These are phyloP conservation scores for Bretziella fagacearum DNA, from an alignment of 2,329 filamentous ascomycete genomes.

Conservation along the genomic window DNA sequence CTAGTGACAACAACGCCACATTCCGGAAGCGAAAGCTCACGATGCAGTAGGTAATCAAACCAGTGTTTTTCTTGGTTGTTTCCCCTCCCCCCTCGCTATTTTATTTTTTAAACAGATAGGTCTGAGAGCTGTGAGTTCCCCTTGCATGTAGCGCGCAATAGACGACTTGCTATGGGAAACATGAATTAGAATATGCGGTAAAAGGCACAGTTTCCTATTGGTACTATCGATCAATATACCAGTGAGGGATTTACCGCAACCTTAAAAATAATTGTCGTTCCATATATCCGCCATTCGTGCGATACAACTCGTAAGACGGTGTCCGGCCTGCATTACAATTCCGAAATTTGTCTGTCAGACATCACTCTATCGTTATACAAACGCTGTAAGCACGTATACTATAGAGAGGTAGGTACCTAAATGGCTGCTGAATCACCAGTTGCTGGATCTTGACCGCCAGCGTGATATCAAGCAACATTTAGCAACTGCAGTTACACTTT, in stretches of 20 bases:
- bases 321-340: neutral
- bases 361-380: no score
- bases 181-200: neutral
- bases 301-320: neutral
- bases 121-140: neutral
- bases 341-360: no score
- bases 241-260: no score
- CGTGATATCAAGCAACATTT: neutral
- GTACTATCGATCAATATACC: no score
- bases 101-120: neutral
- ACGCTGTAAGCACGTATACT: no score
- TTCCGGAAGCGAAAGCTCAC: neutral
- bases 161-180: no score
- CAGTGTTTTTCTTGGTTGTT: neutral
- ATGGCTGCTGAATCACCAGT: no score
- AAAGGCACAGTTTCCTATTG: neutral
- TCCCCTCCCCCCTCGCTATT: no score
- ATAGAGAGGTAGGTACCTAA: no score
- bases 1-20: neutral
- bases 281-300: neutral
- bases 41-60: neutral
- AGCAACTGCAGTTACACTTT: no score
- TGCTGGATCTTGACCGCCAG: neutral
- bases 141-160: neutral
- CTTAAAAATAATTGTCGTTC: no score